phyloP scores from a whole-genome alignment of 768 basidiomycete species.

The Leccinum variicolor region DNA sequence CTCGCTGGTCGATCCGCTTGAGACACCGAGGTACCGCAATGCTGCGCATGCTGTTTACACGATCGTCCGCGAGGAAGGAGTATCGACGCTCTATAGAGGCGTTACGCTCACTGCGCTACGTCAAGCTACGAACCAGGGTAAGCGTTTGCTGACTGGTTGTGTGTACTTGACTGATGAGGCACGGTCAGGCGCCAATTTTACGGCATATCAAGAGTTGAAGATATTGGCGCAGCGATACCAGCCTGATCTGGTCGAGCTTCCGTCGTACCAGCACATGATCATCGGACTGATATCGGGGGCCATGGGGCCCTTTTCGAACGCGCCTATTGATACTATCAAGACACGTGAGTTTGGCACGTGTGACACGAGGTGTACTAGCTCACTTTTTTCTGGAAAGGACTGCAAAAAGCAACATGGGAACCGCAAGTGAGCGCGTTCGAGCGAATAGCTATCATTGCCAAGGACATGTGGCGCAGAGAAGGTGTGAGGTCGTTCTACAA shows the following conservation, averaged over 20 bases:
- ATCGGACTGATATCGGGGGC: constrained; percentile 96
- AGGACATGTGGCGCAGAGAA: constrained; percentile 93
- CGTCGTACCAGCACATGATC: constrained; percentile 93
- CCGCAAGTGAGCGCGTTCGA: constrained; percentile 76
- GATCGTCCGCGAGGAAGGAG: constrained; percentile 90
- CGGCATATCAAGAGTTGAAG: constrained; percentile 96
- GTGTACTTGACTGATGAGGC: background rate
- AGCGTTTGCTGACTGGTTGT: constrained; percentile 11
- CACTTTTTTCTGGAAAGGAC: constrained; percentile 41
- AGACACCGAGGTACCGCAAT: constrained; percentile 91
- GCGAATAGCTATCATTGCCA: constrained; percentile 75
- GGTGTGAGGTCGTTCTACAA: constrained; percentile 93
- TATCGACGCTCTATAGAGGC: constrained; percentile 83
- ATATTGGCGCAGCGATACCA: constrained; percentile 74
- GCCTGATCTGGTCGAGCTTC: constrained; percentile 75
- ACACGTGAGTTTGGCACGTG: constrained; percentile 58
- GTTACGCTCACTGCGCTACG: constrained; percentile 90
- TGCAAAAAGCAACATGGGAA: constrained; percentile 78
- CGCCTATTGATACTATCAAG: constrained; percentile 93
- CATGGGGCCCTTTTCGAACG: constrained; percentile 98
- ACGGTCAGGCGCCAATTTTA: constrained; percentile 85
- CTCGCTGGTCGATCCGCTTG: constrained; percentile 93
- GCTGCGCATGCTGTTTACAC: constrained; percentile 96
- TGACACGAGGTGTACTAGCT: background rate
- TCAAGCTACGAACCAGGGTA: constrained; percentile 98